Evolutionary conservation across 2,329 filamentous ascomycete genomes (phyloP), one percentile per base, ranked within the genome.

Genomic region (Alternaria tenuissima): DNA sequence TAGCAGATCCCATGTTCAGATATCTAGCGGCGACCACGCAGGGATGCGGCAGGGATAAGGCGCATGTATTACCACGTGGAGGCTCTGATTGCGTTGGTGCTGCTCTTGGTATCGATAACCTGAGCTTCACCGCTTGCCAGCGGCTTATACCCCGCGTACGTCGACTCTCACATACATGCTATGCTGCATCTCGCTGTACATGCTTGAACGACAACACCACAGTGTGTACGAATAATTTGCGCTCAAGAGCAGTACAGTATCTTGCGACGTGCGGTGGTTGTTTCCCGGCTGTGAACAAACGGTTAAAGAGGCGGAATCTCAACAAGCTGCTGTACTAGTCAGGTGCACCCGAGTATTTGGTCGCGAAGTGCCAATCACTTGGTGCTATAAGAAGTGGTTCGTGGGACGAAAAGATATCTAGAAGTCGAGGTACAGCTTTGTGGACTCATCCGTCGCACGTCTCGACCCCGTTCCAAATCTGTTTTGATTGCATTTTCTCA

Each of bases 121-220:
- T 66, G 70, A 71, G 71, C 69, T 62, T 66, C 65, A 68, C 65
- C 65, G 60, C 55, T 58, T 38, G 38, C 26, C 30, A 32, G 28
- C 49, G 32, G 32, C 28, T 43, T 30, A 18, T 53, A 38, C 51
- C 51, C 51, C 51, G 32, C 51, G 41, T 53, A 43, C 39, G 41
- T 44, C 46, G 20, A 16, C 22, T 14, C n/a, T 24, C 39, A 24
- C 20, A 26, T 53, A 39, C 28, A 53, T 42, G 39, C 39, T 39
- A 53, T 39, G 39, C 20, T 34, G 28, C 51, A 8, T 49, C 18
- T 32, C 14, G 30, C 20, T 49, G 24, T 49, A 49, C 12, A 30
- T 24, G 30, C 30, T 12, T 2, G 46, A 9, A 20, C 12, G n/a
- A 36, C 14, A 48, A 36, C 12, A 20, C 11, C 20, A 5, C 18